Conservation (phyloP, 345 rosid species). For the Brassica nigra region DNA sequence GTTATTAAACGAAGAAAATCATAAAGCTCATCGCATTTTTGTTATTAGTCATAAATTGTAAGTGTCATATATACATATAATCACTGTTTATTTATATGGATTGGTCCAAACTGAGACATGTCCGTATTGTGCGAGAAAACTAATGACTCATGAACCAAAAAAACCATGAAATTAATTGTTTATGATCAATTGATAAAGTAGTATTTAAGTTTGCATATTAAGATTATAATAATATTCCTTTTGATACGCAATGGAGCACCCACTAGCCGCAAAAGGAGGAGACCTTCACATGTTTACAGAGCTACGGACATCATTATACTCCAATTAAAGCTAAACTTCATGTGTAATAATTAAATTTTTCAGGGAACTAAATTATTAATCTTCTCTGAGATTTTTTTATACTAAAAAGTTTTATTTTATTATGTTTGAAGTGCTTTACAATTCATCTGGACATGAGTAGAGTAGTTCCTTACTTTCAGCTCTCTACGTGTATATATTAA, state of each 20-base stretch:
- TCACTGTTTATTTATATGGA: constrained; percentile 5
- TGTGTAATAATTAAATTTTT: constrained; percentile 37
- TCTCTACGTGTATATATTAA: constrained; percentile 22
- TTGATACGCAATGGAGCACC: constrained; percentile 45
- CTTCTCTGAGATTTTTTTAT: not conserved
- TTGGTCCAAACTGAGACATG: constrained; percentile 16
- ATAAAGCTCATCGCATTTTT: not conserved
- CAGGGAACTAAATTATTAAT: constrained; percentile 16
- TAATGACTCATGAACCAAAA: constrained; percentile 12
- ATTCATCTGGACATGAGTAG: constrained; percentile 31
- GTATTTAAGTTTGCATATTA: not conserved
- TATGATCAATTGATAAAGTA: not conserved
- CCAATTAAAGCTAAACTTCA: constrained; percentile 45
- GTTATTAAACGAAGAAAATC: not conserved
- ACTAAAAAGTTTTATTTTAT: constrained; percentile 1
- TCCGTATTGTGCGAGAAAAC: constrained; percentile 31
- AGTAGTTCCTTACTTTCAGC: constrained; percentile 43
- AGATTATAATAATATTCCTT: constrained; percentile 28
- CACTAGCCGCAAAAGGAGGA: constrained; percentile 50
- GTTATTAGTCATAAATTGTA: not conserved
- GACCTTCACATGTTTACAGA: constrained; percentile 44
- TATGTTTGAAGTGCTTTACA: constrained; percentile 32
- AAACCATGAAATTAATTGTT: constrained; percentile 4
- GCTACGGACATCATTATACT: constrained; percentile 47
- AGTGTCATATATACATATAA: not conserved